Evolutionary conservation across 106 monocot species (phyloP), one percentile per base, ranked within the genome.

Genomic region (Dendrobium huoshanense): DNA sequence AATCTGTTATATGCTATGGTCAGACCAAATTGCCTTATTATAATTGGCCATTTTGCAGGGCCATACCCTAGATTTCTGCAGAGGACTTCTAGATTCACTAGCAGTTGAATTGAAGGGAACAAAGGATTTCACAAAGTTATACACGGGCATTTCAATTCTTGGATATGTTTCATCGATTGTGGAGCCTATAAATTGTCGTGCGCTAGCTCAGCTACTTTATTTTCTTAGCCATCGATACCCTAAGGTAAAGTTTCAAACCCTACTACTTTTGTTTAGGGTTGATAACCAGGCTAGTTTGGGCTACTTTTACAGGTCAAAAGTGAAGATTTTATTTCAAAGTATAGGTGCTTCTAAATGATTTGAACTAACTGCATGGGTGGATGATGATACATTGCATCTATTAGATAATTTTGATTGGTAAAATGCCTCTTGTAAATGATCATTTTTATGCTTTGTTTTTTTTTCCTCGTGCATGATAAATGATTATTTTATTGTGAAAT

Each of bases 71-170:
- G 82, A 83, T 9, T 95, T 99, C 44, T 81, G 75, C 73, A 72
- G 59, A 20, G 83, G 79, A 56, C 67, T 99, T 67, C 80, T 99
- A 82, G 74, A 93, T 55, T 88, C 89, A 55, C 84, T 99, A 27
- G 75, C 19, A 16, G 75, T 90, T 83, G 98, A 99, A 83, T 54
- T 99, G 86, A 99, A 87, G 83, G 88, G 84, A 67, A 87, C 98
- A n/a, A 99, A 90, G 77, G 95, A 99, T 72, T 99, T 99, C 75
- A 78, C 93, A 2, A 99, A 99, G 83, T 85, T 99, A 76, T 85
- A 80, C 27, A 76, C 87, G 4, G 98, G 98, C 75, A 80, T 99
- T 73, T 93, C 98, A 55, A 83, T 99, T 84, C 92, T 99, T 86
- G 98, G 93, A 79, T 99, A 91, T 78, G 59, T 93, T 86, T 84